Conservation (phyloP, 2,329 filamentous ascomycete genomes). For the Fusarium sp. region DNA sequence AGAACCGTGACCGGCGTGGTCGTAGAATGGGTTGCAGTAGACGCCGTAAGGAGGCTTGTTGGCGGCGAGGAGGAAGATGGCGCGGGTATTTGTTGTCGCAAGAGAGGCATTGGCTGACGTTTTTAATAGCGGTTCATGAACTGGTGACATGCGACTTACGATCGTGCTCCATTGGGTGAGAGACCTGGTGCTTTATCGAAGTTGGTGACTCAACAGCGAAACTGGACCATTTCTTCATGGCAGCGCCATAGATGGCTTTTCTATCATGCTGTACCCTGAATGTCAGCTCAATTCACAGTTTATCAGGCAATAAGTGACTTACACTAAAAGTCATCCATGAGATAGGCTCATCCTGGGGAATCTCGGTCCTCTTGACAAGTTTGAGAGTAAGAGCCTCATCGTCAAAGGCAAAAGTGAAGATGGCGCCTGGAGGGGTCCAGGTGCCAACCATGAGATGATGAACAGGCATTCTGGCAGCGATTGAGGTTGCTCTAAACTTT, state of each 20-base stretch:
- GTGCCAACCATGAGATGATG: conserved; percentile 94
- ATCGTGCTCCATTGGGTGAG: conserved; percentile 80
- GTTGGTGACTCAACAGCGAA: conserved; percentile 80
- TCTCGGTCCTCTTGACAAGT: conserved; percentile 82
- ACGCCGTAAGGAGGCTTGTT: conserved; percentile 82
- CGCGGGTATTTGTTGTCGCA: conserved; percentile 81
- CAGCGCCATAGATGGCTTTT: conserved; percentile 88
- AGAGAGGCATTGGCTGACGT: conserved; percentile 72
- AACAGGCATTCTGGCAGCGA: conserved; percentile 69
- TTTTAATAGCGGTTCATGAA: conserved; percentile 6
- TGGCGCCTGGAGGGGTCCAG: conserved; percentile 89
- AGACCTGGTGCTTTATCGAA: conserved; percentile 79
- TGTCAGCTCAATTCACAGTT: background rate
- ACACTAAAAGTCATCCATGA: conserved; percentile 95
- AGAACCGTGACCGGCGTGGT: conserved; percentile 83
- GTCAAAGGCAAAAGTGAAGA: conserved; percentile 90
- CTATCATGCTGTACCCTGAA: conserved; percentile 72
- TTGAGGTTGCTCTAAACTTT: conserved; percentile 29
- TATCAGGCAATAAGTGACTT: conserved; percentile 50
- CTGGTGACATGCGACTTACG: conserved; percentile 62
- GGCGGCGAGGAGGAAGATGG: conserved; percentile 88
- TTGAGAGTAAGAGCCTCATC: conserved; percentile 80
- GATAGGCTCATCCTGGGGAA: conserved; percentile 85
- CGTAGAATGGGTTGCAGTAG: conserved; percentile 92
- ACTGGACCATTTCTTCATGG: conserved; percentile 94